A percentile compares a stretch with the other conserved stretches of the same genome.
Evolutionary conservation across 345 rosid genomes (phyloP).

Genomic region (Hibiscus mutabilis): DNA sequence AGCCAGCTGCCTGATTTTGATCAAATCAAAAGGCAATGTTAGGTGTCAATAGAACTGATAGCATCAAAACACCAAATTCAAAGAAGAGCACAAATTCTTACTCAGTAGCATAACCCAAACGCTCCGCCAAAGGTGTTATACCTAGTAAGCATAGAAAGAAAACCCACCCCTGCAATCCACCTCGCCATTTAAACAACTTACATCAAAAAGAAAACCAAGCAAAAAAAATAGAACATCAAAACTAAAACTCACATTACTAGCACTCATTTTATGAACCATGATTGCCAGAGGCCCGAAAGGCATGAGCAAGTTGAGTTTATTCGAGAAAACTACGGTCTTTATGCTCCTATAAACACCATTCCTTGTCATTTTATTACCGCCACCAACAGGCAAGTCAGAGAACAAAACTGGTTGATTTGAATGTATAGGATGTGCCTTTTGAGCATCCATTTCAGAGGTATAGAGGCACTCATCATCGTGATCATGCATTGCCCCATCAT

Average conservation of each 20-base stretch:
- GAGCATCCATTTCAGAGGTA: conserved; percentile 12
- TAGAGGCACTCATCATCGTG: conserved; percentile 33
- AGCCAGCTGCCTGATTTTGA: conserved; percentile 70
- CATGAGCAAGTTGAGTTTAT: conserved; percentile 77
- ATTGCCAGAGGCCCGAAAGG: conserved; percentile 86
- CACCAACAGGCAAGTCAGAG: conserved; percentile 19
- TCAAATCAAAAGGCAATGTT: conserved; percentile 14
- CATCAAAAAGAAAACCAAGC: conserved; percentile 2
- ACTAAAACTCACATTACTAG: conserved; percentile 49
- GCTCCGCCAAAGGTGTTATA: conserved; percentile 91
- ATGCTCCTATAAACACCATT: conserved; percentile 38
- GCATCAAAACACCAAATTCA: conserved; percentile 1
- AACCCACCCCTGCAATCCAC: conserved; percentile 66
- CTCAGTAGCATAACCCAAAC: conserved; percentile 98
- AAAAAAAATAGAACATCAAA: not conserved
- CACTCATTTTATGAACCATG: conserved; percentile 45
- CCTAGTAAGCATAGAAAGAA: conserved; percentile 80
- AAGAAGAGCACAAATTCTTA: conserved; percentile 28
- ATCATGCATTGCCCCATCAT: conserved; percentile 28
- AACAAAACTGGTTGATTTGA: conserved; percentile 25
- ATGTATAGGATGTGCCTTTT: conserved; percentile 24
- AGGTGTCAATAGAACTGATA: conserved; percentile 12
- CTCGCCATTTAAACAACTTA: conserved; percentile 12
- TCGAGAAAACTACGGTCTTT: conserved; percentile 68
- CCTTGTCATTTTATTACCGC: conserved; percentile 17